These are phyloP conservation scores for Trichoderma afroharzianum DNA, from an alignment of 2,329 filamentous ascomycete genomes.

Conservation along the genomic window DNA sequence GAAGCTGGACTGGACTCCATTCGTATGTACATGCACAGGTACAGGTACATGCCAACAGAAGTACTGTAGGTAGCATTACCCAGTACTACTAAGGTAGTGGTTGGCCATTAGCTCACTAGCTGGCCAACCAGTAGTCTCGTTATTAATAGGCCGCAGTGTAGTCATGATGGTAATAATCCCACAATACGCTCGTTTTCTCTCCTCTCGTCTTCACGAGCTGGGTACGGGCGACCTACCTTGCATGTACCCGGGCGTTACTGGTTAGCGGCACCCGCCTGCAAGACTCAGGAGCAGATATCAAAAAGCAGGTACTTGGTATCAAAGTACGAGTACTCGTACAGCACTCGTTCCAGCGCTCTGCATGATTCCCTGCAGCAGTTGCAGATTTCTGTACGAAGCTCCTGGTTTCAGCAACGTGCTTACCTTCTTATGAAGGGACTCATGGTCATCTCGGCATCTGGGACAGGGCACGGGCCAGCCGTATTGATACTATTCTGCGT, in stretches of 20 bases:
- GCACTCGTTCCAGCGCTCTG: not conserved
- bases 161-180: not conserved
- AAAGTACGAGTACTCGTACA: not conserved
- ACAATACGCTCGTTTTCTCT: not conserved
- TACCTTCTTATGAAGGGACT: constrained; percentile 3
- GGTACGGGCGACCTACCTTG: not conserved
- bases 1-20: not conserved
- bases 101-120: not conserved
- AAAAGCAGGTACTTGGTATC: not conserved
- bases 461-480: not conserved
- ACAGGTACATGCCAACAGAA: not conserved
- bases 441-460: not conserved
- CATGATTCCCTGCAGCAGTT: not conserved
- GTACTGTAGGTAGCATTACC: not conserved
- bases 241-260: not conserved
- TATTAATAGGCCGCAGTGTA: constrained; percentile 12
- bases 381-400: not conserved
- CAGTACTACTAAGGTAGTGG: too few species aligned
- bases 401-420: constrained; percentile 4
- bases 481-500: not conserved
- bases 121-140: not conserved
- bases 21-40: not conserved
- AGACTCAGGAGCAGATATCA: not conserved
- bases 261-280: not conserved
- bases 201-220: not conserved